These are phyloP conservation scores for Trametes cingulata DNA, from an alignment of 768 basidiomycete species.

Conservation along the genomic window DNA sequence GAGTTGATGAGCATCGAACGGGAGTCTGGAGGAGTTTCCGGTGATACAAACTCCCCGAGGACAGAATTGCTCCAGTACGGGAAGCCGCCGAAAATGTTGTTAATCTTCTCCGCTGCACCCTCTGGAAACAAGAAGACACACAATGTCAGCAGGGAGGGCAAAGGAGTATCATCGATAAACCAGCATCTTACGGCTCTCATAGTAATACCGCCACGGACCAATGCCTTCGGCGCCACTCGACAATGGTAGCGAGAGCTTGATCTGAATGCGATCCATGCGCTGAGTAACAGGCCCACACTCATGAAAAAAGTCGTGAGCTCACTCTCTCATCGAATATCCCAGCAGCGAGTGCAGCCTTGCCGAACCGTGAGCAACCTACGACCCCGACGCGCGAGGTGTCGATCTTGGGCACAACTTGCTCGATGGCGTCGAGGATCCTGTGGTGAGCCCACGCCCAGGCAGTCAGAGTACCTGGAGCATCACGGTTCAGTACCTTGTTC, in stretches of 20 bases:
- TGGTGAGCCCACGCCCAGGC: conserved; percentile 11
- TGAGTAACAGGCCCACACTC: background rate
- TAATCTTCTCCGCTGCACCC: conserved; percentile 14
- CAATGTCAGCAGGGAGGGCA: too few relatives aligned
- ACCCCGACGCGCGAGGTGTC: conserved; percentile 6
- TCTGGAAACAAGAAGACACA: background rate
- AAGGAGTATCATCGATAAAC: too few relatives aligned
- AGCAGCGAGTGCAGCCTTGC: conserved; percentile 10
- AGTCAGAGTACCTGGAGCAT: background rate
- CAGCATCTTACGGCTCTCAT: conserved; percentile 13
- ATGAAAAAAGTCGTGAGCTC: background rate
- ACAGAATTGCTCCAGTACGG: conserved; percentile 8
- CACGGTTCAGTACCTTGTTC: background rate
- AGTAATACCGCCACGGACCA: conserved; percentile 14
- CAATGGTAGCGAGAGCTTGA: conserved; percentile 4
- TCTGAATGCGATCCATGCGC: background rate
- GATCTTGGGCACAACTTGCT: conserved; percentile 7
- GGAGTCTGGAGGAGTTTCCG: conserved; percentile 9
- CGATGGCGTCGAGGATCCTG: conserved; percentile 10
- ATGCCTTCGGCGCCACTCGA: conserved; percentile 13
- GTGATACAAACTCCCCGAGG: conserved; percentile 10
- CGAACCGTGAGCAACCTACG: conserved; percentile 9
- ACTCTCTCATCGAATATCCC: conserved; percentile 12
- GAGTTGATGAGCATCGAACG: conserved; percentile 12
- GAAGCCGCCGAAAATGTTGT: conserved; percentile 4